phyloP scores from a whole-genome alignment of 2,329 filamentous ascomycete species.

The Cladosporium sp. region DNA sequence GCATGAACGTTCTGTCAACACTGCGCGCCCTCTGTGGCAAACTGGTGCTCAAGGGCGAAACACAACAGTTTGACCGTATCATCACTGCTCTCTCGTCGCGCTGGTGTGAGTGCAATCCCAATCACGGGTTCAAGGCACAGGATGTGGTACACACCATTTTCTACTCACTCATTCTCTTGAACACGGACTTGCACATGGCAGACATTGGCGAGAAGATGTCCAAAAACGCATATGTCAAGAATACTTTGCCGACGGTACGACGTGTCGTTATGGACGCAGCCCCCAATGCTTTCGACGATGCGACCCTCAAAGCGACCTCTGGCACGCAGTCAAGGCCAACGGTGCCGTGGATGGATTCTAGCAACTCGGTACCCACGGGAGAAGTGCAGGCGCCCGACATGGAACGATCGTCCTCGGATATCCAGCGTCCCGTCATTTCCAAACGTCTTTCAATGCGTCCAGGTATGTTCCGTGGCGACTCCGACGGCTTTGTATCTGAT shows the following conservation, averaged over 20 bases:
- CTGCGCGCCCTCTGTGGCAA: conserved; percentile 77
- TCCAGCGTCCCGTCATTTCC: conserved; percentile 22
- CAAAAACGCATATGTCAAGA: conserved; percentile 87
- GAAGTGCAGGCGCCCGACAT: conserved; percentile 11
- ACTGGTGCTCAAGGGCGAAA: conserved; percentile 81
- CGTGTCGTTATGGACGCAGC: conserved; percentile 70
- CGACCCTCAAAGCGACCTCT: conserved; percentile 20
- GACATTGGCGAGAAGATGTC: conserved; percentile 98
- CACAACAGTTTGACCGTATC: conserved; percentile 93
- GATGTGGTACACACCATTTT: conserved; percentile 97
- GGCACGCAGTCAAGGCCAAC: conserved; percentile 20
- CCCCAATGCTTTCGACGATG: conserved; percentile 57
- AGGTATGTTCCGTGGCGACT: conserved; percentile 30
- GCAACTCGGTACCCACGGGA: conserved; percentile 13
- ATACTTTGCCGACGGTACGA: conserved; percentile 85
- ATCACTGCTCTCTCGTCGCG: conserved; percentile 80
- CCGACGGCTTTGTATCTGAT: conserved; percentile 31
- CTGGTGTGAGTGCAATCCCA: conserved; percentile 91
- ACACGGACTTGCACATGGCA: conserved; percentile 91
- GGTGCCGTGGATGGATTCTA: conserved; percentile 29
- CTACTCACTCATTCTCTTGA: conserved; percentile 90
- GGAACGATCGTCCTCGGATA: conserved; percentile 31
- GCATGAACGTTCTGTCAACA: conserved; percentile 71
- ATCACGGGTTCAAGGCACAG: conserved; percentile 86
- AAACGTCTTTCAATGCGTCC: conserved; percentile 43